Evolutionary conservation across 129 eudicot genomes (phyloP), one percentile per base, ranked within the genome.

Genomic region (Flaveria sonorensis): DNA sequence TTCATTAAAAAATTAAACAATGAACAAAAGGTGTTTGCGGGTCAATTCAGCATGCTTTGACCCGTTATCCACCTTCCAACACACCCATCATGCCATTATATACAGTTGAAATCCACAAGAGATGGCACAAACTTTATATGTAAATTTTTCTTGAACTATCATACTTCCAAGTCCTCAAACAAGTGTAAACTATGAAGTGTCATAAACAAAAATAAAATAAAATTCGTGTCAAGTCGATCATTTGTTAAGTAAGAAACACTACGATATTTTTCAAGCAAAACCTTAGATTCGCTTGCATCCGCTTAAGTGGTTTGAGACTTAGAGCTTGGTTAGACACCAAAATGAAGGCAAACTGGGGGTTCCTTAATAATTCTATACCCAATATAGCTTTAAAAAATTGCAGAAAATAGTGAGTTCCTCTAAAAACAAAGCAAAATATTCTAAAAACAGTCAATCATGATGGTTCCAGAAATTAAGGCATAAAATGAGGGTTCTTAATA

Each of bases 41-140:
- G 67, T 61, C 40, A 26, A 61, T 19, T 24, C 10, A 61, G 2
- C 3, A 24, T 8, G 16, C 5, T 24, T 24, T 61, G 67, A 61
- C 67, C 65, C 42, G 9, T 60, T 60, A 12, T 60, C n/a, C 40
- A 60, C 39, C 66, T 61, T 61, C 40, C 16, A 24, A 61, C 67
- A 12, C 40, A 61, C 9, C n/a, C 19, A 61, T 10, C 18, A 61
- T n/a, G 40, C 42, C 16, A 26, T 26, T 24, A 12, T 24, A 21
- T 57, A 57, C 64, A 21, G 21, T 30, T 57, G 24, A 21, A 57
- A 13, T 30, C 64, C 24, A 21, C 32, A 57, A 0, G 64, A 14
- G 14, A 57, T 28, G 40, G 40, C 19, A 13, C 68, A 62, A 62
- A 62, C 20, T 62, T 30, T 62, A 28, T 26, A 62, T 30, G 42